Evolutionary conservation across 208 protist species (phyloP), one percentile per base, ranked within the genome.

Genomic region (Porcisia deanei): DNA sequence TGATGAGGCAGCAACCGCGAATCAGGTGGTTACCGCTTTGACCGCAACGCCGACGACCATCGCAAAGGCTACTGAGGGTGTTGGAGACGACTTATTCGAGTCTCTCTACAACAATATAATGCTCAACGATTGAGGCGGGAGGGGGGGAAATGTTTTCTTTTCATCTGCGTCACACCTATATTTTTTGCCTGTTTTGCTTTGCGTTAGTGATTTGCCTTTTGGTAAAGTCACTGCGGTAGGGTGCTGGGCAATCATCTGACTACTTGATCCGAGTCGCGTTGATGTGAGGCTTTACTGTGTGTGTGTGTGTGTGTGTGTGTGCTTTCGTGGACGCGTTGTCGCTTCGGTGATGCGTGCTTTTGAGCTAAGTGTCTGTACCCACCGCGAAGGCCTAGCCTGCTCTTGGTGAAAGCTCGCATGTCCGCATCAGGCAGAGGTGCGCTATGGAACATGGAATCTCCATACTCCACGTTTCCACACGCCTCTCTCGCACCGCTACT

Each of bases 61-160:
- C 10, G 25, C 66, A 16, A 20, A 54, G 47, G 25, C 49, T 0
- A 12, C 25, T 16, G 68, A 61, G 53, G 34, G 68, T 25, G 49
- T 37, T 22, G 53, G 59, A 5, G 79, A 86, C 47, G 86, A 90
- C 69, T 61, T 87, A 55, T 90, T 90, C 57, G 84, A 87, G 55
- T 72, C 80, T 41, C 73, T 90, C 25, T 90, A 90, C 74, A 65
- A 90, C 68, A 75, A 86, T 69, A 90, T 90, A 34, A 90, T 90
- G 83, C 79, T 71, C 41, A 71, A 54, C 22, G 80, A 73, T 34
- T 80, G 59, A 82, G 0, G 68, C 9, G n/a, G n/a, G 20, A 16
- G 25, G 43, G n/a, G 30, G 25, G 20, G 7, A 37, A 2, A 2
- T 57, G 22, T 71, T 25, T 30, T 25, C n/a, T 10, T 71, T 4